Conservation (phyloP, 106 monocot species). For the Cymbidium sinense region DNA sequence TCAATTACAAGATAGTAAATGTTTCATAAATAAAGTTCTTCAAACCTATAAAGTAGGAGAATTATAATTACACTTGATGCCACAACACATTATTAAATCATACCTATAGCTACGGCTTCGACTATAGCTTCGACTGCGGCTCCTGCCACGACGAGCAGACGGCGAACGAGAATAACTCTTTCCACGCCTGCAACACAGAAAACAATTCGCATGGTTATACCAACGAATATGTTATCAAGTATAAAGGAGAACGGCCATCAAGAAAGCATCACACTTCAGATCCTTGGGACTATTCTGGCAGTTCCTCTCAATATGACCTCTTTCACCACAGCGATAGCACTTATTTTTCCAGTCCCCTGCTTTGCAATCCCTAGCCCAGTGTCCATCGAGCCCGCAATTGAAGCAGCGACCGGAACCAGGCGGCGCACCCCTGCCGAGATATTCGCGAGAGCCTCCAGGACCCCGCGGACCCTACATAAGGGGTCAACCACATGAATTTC, state of each 20-base stretch:
- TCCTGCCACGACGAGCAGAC: constrained; percentile 48
- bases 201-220: not conserved
- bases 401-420: constrained; percentile 98
- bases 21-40: not conserved
- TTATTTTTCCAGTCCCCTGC: constrained; percentile 99
- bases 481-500: not conserved
- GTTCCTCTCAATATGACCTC: constrained; percentile 93
- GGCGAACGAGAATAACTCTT: constrained; percentile 78
- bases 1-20: not conserved
- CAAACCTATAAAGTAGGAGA: not conserved
- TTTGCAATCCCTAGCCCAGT: constrained; percentile 99
- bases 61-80: not conserved
- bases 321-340: constrained; percentile 98
- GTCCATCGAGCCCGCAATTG: constrained; percentile 97
- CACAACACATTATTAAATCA: not conserved
- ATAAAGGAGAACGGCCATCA: not conserved
- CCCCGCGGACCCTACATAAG: constrained; percentile 72
- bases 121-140: constrained; percentile 65
- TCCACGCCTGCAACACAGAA: constrained; percentile 31
- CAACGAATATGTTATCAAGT: not conserved
- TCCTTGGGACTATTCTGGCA: constrained; percentile 94
- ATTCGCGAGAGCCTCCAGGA: constrained; percentile 68
- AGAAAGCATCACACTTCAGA: constrained; percentile 26
- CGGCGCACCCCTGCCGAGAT: constrained; percentile 89
- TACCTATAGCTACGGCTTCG: constrained; percentile 84